These are phyloP conservation scores for Cyberlindnera euphorbiiphila DNA, from an alignment of 805 yeast genomes.

Conservation along the genomic window DNA sequence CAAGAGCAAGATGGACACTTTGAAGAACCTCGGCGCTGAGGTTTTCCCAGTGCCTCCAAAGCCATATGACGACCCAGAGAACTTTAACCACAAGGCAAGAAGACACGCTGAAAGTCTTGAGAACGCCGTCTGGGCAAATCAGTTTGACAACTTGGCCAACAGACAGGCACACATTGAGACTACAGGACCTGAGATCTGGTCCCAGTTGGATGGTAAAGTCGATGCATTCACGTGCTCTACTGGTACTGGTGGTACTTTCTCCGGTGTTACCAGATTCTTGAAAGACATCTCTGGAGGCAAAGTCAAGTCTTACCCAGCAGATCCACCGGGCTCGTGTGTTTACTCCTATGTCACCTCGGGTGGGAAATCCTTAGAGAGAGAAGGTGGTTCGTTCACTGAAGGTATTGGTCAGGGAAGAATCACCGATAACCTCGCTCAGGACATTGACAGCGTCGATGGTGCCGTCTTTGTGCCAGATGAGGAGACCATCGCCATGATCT, in stretches of 20 bases:
- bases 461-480: conserved; percentile 77
- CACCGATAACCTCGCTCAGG: conserved; percentile 75
- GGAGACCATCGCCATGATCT: conserved; percentile 79
- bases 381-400: conserved; percentile 88
- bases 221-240: conserved; percentile 88
- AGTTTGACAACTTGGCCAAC: conserved; percentile 84
- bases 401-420: conserved; percentile 96
- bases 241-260: conserved; percentile 91
- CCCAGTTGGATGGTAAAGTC: conserved; percentile 71
- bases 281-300: conserved; percentile 62
- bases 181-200: conserved; percentile 93
- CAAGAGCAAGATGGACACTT: conserved; percentile 69
- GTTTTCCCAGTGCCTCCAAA: conserved; percentile 88
- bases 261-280: conserved; percentile 78
- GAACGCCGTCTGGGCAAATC: conserved; percentile 92
- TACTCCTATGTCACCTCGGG: conserved; percentile 72
- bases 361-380: conserved; percentile 63
- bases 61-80: conserved; percentile 74
- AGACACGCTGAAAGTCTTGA: conserved; percentile 73
- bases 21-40: conserved; percentile 76
- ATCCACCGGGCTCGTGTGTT: conserved; percentile 89
- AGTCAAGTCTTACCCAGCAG: conserved; percentile 71
- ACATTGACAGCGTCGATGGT: conserved; percentile 70
- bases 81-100: conserved; percentile 83
- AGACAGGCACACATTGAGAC: conserved; percentile 84